Conservation (phyloP, 2,329 filamentous ascomycete species). For the Hymenoscyphus salicellus region DNA sequence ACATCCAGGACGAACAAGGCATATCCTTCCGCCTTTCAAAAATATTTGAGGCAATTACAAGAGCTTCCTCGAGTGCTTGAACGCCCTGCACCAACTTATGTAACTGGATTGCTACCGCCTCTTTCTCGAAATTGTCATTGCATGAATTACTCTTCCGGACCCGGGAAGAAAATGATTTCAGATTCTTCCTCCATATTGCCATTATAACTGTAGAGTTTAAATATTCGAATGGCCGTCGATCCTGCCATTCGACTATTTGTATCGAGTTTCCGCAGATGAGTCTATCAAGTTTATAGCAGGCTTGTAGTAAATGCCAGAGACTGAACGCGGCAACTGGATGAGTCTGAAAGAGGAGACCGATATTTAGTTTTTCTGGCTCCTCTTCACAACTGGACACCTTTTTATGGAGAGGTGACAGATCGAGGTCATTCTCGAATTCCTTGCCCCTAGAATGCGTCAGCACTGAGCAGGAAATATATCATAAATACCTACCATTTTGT, state of each 20-base stretch:
- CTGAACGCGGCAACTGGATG: conserved; percentile 21
- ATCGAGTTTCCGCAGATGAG: conserved; percentile 8
- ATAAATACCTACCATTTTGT: conserved; percentile 5
- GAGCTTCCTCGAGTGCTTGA: neutral
- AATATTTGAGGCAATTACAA: neutral
- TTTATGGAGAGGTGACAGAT: neutral
- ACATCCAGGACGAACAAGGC: neutral
- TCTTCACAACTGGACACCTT: neutral
- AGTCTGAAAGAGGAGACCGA: conserved; percentile 18
- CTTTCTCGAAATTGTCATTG: neutral
- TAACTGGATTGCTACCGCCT: neutral
- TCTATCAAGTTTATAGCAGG: conserved; percentile 18
- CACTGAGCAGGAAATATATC: neutral
- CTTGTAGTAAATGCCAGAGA: conserved; percentile 19
- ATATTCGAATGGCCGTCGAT: neutral
- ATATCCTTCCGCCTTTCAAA: neutral
- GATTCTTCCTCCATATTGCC: neutral
- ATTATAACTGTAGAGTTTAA: neutral
- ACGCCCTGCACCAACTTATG: neutral
- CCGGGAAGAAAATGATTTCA: neutral
- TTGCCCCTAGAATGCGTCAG: neutral
- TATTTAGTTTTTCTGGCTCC: conserved; percentile 8
- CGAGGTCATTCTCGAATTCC: neutral
- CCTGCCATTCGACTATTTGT: neutral
- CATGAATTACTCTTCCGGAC: neutral